Evolutionary conservation across 2,329 filamentous ascomycete genomes (phyloP).

Genomic region (Chrysosporium keratinophilum): DNA sequence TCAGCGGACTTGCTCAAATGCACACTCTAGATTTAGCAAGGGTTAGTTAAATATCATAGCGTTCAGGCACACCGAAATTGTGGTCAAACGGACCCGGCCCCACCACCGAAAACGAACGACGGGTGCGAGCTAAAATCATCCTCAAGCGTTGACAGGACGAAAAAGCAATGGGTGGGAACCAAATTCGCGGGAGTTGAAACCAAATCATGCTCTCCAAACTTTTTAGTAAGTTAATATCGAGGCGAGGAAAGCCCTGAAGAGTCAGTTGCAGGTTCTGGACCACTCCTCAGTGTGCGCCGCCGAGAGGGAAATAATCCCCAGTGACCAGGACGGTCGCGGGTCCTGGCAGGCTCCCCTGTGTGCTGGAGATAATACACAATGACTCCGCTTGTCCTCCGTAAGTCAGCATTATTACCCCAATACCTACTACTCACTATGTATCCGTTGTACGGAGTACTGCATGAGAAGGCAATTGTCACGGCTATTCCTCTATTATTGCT

Average conservation of each 20-base stretch:
- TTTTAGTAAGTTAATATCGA: background rate
- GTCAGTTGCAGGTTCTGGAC: constrained; percentile 1
- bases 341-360: constrained; percentile 6
- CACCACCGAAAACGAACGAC: constrained; percentile 12
- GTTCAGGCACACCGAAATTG: constrained; percentile 8
- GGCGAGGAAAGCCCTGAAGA: background rate
- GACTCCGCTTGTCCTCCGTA: constrained; percentile 4
- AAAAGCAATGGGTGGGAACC: constrained; percentile 12
- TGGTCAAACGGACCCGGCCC: constrained; percentile 11
- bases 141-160: constrained; percentile 10
- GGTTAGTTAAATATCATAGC: background rate
- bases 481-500: constrained; percentile 8
- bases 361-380: constrained; percentile 6
- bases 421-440: background rate
- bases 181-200: constrained; percentile 11
- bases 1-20: background rate
- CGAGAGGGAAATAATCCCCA: background rate
- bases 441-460: constrained; percentile 9
- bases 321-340: background rate
- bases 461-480: constrained; percentile 8
- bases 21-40: no score
- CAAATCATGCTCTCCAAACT: background rate
- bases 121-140: constrained; percentile 9
- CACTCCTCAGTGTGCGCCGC: background rate
- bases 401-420: background rate